phyloP scores from a whole-genome alignment of 495 filamentous ascomycete species.

The Hypoxylon fragiforme region DNA sequence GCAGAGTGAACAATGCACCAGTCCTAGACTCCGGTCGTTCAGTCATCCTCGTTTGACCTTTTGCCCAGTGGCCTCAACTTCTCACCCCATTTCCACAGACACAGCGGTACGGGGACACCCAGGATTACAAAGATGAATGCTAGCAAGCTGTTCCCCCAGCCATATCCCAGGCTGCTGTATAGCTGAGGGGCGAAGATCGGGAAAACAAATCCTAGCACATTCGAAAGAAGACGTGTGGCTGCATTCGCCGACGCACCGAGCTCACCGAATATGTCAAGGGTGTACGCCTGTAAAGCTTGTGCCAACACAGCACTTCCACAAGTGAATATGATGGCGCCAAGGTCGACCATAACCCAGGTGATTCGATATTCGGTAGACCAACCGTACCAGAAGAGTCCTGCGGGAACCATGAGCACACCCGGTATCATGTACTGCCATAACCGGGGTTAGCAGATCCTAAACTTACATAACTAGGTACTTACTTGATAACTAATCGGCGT shows the following conservation, averaged over 20 bases:
- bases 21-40: not conserved
- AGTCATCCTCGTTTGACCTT: constrained; percentile 2
- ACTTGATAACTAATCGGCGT: too few species aligned
- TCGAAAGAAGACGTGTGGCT: constrained; percentile 18
- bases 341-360: constrained; percentile 61
- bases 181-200: constrained; percentile 56
- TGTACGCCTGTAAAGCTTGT: constrained; percentile 70
- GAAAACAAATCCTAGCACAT: constrained; percentile 48
- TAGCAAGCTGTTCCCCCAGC: constrained; percentile 56
- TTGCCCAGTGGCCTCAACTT: constrained; percentile 24
- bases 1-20: not conserved
- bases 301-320: constrained; percentile 60
- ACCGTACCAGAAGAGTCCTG: constrained; percentile 65
- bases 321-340: constrained; percentile 58
- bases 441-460: not conserved
- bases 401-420: constrained; percentile 54
- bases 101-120: constrained; percentile 45
- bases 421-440: constrained; percentile 51
- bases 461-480: too few species aligned
- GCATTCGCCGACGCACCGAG: constrained; percentile 28
- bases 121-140: constrained; percentile 52
- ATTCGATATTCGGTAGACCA: constrained; percentile 60
- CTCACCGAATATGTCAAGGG: constrained; percentile 31
- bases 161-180: constrained; percentile 51
- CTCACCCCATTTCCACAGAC: constrained; percentile 44